Conservation (phyloP, 495 filamentous ascomycete species). For the Aspergillus panamensis region DNA sequence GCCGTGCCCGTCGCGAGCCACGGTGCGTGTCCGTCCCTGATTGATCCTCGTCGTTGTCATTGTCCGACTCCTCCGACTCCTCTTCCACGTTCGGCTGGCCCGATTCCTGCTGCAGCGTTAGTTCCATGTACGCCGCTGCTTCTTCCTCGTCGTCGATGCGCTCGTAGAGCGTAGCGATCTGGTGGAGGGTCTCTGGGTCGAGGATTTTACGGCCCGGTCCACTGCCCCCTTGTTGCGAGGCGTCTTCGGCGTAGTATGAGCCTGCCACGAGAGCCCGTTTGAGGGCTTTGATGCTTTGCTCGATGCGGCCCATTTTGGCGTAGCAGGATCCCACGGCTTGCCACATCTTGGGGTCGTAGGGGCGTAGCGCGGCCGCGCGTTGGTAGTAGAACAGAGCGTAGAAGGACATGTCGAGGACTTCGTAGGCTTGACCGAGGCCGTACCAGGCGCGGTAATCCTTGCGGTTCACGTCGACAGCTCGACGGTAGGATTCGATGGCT, state of each 20-base stretch:
- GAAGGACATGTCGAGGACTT: conserved; percentile 94
- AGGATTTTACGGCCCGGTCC: conserved; percentile 52
- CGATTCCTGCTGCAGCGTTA: conserved; percentile 81
- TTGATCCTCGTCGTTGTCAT: conserved; percentile 43
- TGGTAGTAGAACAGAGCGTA: conserved; percentile 98
- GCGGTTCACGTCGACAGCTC: conserved; percentile 93
- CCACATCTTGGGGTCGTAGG: conserved; percentile 98
- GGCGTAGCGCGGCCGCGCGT: conserved; percentile 81
- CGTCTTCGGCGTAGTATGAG: conserved; percentile 68
- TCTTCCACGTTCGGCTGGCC: conserved; percentile 47
- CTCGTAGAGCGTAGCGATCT: conserved; percentile 89
- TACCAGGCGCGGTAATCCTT: conserved; percentile 99
- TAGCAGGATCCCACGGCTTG: conserved; percentile 90
- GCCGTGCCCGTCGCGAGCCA: conserved; percentile 20
- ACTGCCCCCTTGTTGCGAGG: conserved; percentile 18
- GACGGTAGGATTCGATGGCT: conserved; percentile 93
- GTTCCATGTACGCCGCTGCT: conserved; percentile 89
- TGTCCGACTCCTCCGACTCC: conserved; percentile 30
- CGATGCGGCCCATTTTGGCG: conserved; percentile 74
- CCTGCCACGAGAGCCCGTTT: conserved; percentile 87
- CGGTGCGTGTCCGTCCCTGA: conserved; percentile 27
- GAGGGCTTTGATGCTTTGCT: conserved; percentile 87
- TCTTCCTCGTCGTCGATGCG: conserved; percentile 69
- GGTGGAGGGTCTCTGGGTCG: conserved; percentile 84
- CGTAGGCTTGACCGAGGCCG: conserved; percentile 93